Conservation (phyloP, 2,329 filamentous ascomycete species). For the Didymella sp. region DNA sequence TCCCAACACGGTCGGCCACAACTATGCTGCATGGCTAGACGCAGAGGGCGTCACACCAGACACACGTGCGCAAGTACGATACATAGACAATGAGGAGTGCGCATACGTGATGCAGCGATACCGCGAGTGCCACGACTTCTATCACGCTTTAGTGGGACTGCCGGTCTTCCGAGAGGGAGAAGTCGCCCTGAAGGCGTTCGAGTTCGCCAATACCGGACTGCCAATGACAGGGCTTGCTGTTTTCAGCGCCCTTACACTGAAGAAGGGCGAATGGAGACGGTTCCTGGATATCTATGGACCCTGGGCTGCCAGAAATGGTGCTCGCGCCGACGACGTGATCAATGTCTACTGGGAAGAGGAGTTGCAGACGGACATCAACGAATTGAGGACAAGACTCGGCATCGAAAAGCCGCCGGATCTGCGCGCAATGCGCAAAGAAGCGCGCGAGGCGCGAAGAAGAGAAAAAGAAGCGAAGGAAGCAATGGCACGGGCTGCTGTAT, state of each 20-base stretch:
- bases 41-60: conserved; percentile 92
- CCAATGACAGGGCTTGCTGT: conserved; percentile 94
- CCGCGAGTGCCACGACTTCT: conserved; percentile 96
- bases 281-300: conserved; percentile 82
- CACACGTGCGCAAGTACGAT: conserved; percentile 80
- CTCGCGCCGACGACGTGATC: conserved; percentile 78
- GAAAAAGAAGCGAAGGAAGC: conserved; percentile 61
- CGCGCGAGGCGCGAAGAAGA: conserved; percentile 72
- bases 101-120: conserved; percentile 99
- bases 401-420: conserved; percentile 91
- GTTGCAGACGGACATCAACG: conserved; percentile 80
- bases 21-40: conserved; percentile 91
- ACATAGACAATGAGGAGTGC: conserved; percentile 93
- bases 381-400: conserved; percentile 74
- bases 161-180: conserved; percentile 95
- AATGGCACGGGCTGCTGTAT: conserved; percentile 29
- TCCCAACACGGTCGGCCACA: conserved; percentile 75
- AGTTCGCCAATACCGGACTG: conserved; percentile 91
- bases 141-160: conserved; percentile 90
- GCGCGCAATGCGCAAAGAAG: conserved; percentile 74
- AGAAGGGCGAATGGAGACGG: conserved; percentile 66
- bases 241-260: conserved; percentile 71
- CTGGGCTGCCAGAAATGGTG: conserved; percentile 87
- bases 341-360: conserved; percentile 99
- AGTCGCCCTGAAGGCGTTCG: conserved; percentile 95